phyloP scores from a whole-genome alignment of 106 monocot genomes.

The Dioscorea dumetorum region DNA sequence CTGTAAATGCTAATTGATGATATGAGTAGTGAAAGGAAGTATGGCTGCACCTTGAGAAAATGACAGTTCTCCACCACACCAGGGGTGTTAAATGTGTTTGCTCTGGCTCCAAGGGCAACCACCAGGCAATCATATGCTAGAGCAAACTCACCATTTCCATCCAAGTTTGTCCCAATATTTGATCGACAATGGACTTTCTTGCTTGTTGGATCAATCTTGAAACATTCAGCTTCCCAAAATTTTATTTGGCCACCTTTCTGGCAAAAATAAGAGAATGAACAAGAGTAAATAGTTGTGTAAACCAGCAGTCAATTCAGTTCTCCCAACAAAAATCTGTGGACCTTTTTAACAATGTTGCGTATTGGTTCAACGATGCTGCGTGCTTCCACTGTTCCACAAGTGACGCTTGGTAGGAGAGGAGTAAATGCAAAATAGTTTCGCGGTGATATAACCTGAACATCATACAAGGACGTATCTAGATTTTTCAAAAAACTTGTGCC shows the following conservation, averaged over 20 bases:
- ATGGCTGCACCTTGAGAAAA: constrained; percentile 73
- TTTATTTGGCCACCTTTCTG: constrained; percentile 65
- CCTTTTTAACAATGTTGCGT: constrained; percentile 73
- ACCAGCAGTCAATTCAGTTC: no score
- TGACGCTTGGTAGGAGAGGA: constrained; percentile 78
- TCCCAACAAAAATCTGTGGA: neutral
- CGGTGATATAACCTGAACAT: constrained; percentile 78
- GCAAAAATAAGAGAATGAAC: neutral
- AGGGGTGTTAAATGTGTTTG: constrained; percentile 96
- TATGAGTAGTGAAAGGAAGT: no score
- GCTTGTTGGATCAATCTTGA: constrained; percentile 70
- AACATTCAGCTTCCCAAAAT: constrained; percentile 91
- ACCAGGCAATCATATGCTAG: constrained; percentile 92
- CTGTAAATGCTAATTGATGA: no score
- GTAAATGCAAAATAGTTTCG: constrained; percentile 95
- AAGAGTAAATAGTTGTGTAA: no score
- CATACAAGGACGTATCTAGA: constrained; percentile 61
- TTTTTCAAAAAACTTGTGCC: constrained; percentile 79
- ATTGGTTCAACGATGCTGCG: constrained; percentile 84
- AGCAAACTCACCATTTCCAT: constrained; percentile 82
- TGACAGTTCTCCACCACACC: constrained; percentile 86
- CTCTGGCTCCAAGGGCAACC: constrained; percentile 68
- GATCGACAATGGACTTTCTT: constrained; percentile 62
- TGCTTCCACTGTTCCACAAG: constrained; percentile 87
- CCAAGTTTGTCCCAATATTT: constrained; percentile 55